Evolutionary conservation across 2,329 filamentous ascomycete genomes (phyloP), one percentile per base, ranked within the genome.

Genomic region (Neofusicoccum laricinum): DNA sequence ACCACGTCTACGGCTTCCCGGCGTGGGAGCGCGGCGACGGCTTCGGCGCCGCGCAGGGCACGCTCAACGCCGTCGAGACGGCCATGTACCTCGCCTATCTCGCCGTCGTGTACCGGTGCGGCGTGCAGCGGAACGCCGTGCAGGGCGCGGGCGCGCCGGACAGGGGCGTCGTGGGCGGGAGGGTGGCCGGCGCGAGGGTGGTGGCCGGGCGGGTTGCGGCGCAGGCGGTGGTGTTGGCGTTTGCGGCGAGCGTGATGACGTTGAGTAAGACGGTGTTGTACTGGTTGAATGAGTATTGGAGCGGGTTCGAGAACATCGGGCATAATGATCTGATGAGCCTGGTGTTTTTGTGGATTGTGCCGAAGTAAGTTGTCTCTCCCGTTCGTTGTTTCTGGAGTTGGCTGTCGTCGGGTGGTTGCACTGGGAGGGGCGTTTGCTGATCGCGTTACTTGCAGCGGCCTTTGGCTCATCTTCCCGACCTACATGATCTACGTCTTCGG

Each of bases 1-100:
- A 97, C 77, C 82, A 93, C 75, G 82, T 94, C 36, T 97, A 97
- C 79, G 92, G 92, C 45, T 89, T 85, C 81, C 88, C 89, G 70
- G 88, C 90, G 3, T 92, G 85, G 74, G 79, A 90, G 66, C 82
- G 82, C 15, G 76, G 82, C 21, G 87, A 88, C 73, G 92, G 92
- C 40, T 97, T 96, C 78, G 91, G 90, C 0, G 85, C 84, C 46
- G 91, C 92, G 41, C 92, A 96, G 81, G 85, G 84, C 32, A 70
- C 81, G 6, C 73, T 93, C 68, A 95, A 94, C 72, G 75, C 86
- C 6, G 69, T 91, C 62, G 91, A 95, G 81, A 87, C 85, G 2
- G 64, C 79, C 38, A 82, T 88, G 71, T 94, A 93, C 73, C 76
- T 79, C 63, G 80, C 79, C 76, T 94, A 87, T 71, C 80, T 89